Evolutionary conservation across 2,329 filamentous ascomycete genomes (phyloP).

Genomic region (Dactylellina drechsleri): DNA sequence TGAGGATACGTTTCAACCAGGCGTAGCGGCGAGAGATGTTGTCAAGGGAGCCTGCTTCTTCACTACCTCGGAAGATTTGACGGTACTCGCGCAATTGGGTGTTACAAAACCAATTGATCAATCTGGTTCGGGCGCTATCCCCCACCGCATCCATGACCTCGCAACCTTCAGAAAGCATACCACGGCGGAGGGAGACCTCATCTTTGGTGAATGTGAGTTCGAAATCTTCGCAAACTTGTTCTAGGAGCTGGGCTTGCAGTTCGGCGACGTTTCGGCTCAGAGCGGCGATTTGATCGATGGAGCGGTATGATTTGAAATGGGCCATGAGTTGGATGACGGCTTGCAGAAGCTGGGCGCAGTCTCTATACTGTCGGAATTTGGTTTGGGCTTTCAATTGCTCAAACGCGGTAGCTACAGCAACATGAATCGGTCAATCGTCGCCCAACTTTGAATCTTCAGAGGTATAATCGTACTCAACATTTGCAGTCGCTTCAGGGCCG

Average conservation of each 20-base stretch:
- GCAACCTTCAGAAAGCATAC: slow-evolving; percentile 84
- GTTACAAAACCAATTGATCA: slow-evolving; percentile 98
- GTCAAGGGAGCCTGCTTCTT: slow-evolving; percentile 93
- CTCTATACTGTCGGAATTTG: slow-evolving; percentile 87
- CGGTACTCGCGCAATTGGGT: slow-evolving; percentile 95
- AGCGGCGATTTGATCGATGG: slow-evolving; percentile 96
- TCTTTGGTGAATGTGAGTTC: slow-evolving; percentile 92
- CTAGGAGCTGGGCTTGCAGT: slow-evolving; percentile 87
- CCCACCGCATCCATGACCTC: slow-evolving; percentile 94
- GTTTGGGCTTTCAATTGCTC: slow-evolving; percentile 88
- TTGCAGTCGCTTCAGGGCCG: slow-evolving; percentile 92
- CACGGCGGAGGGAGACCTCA: slow-evolving; percentile 76
- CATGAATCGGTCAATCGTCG: too few species aligned
- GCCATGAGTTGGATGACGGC: slow-evolving; percentile 97
- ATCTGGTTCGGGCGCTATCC: slow-evolving; percentile 80
- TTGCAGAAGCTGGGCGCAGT: slow-evolving; percentile 91
- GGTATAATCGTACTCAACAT: slow-evolving; percentile 74
- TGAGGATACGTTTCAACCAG: slow-evolving; percentile 96
- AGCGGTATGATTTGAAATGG: slow-evolving; percentile 97
- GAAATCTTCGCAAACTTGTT: slow-evolving; percentile 99
- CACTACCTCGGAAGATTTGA: slow-evolving; percentile 93
- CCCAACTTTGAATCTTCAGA: not conserved
- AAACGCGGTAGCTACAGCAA: slow-evolving; percentile 78
- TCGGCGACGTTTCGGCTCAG: slow-evolving; percentile 92
- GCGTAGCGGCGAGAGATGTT: slow-evolving; percentile 95